These are phyloP conservation scores for Ophiocordyceps sinensis DNA, from an alignment of 2,329 filamentous ascomycete species.

Conservation along the genomic window DNA sequence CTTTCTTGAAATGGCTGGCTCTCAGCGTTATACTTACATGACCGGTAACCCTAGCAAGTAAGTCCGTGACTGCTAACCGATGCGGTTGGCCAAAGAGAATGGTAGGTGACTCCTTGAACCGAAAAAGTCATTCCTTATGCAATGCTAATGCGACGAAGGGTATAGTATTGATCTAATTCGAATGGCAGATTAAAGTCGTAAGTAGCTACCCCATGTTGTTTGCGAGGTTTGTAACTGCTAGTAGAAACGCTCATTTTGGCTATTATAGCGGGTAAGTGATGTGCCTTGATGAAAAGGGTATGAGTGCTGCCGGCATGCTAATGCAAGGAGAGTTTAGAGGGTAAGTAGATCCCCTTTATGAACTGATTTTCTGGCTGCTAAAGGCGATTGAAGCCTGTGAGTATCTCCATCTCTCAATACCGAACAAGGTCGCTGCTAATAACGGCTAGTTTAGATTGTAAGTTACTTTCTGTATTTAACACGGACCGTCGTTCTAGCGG, in stretches of 20 bases:
- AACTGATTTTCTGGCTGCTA: background rate
- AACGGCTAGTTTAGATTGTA: background rate
- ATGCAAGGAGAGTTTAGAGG: background rate
- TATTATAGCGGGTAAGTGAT: no score
- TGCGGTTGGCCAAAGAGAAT: no score
- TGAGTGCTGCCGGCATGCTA: background rate
- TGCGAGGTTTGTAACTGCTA: no score
- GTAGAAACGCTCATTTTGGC: no score
- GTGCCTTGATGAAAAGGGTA: background rate
- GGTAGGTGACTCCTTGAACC: no score
- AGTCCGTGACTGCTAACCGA: no score
- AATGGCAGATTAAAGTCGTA: background rate
- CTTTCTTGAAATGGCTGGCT: no score
- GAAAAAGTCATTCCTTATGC: no score
- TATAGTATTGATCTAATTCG: background rate
- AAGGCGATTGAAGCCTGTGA: background rate
- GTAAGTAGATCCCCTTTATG: background rate
- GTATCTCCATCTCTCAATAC: background rate
- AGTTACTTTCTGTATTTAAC: background rate
- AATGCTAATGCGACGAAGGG: no score
- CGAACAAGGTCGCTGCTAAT: background rate
- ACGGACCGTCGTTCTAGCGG: background rate
- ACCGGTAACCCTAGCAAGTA: no score
- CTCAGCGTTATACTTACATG: no score
- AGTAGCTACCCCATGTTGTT: background rate